These are phyloP conservation scores for Hansenula lynferdii DNA, from an alignment of 1,139 yeast species.

Conservation along the genomic window DNA sequence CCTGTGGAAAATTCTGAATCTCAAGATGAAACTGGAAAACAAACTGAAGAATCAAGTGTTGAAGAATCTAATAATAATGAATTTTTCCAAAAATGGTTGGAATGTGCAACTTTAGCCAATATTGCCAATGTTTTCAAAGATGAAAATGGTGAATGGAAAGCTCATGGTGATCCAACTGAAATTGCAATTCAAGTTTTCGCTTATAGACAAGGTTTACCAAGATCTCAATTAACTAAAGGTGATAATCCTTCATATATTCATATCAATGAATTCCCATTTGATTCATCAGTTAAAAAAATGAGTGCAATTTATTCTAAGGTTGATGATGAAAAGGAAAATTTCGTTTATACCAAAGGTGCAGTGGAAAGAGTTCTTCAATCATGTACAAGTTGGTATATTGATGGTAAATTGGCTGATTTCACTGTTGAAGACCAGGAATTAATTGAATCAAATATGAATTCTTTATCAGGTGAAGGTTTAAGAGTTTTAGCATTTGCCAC, in stretches of 20 bases:
- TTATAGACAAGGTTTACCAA: constrained; percentile 41
- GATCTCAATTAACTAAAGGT: constrained; percentile 38
- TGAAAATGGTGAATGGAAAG: constrained; percentile 50
- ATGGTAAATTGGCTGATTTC: constrained; percentile 31
- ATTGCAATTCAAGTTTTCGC: constrained; percentile 76
- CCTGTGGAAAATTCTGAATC: constrained; percentile 34
- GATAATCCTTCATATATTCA: constrained; percentile 33
- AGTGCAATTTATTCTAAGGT: constrained; percentile 47
- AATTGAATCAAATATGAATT: constrained; percentile 56
- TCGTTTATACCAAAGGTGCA: constrained; percentile 69
- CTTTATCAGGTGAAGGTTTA: constrained; percentile 63
- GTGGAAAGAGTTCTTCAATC: constrained; percentile 64
- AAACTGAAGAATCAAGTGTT: constrained; percentile 23
- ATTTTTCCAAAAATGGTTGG: constrained; percentile 43
- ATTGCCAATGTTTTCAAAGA: constrained; percentile 54
- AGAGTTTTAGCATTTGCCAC: constrained; percentile 71
- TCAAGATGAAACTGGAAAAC: constrained; percentile 34
- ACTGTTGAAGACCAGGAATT: constrained; percentile 35
- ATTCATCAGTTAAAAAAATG: constrained; percentile 75
- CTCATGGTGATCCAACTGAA: constrained; percentile 84
- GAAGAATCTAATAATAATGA: constrained; percentile 19
- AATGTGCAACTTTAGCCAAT: constrained; percentile 66
- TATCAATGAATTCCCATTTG: constrained; percentile 70
- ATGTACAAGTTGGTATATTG: constrained; percentile 52
- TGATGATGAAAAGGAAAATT: constrained; percentile 27